Evolutionary conservation across 257 asterid species (phyloP).

Genomic region (Jasminum sambac): DNA sequence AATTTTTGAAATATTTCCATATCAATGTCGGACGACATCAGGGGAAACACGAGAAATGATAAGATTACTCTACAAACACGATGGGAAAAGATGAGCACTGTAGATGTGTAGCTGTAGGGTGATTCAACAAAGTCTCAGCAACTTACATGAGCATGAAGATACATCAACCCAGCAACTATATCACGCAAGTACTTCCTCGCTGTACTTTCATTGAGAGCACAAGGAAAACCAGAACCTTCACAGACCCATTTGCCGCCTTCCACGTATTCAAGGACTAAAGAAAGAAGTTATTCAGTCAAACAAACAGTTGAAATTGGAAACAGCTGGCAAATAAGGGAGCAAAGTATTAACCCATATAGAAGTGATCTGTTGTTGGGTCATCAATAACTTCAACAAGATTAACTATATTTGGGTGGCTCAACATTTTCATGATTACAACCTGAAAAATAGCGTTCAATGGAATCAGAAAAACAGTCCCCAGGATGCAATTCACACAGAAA

Average conservation of each 20-base stretch:
- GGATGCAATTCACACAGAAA: background rate
- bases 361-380: conserved; percentile 89
- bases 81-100: background rate
- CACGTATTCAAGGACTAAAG: conserved; percentile 90
- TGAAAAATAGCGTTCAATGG: conserved; percentile 31
- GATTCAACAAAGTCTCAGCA: background rate
- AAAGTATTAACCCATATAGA: conserved; percentile 80
- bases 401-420: conserved; percentile 96
- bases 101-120: background rate
- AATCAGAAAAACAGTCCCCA: conserved; percentile 9
- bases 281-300: conserved; percentile 21
- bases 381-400: conserved; percentile 92
- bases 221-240: conserved; percentile 76
- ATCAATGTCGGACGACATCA: background rate
- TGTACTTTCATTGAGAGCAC: conserved; percentile 70
- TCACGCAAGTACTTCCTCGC: conserved; percentile 83
- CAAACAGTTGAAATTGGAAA: conserved; percentile 18
- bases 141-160: conserved; percentile 97
- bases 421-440: conserved; percentile 89
- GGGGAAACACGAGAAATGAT: background rate
- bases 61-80: background rate
- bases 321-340: conserved; percentile 22
- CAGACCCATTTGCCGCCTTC: conserved; percentile 92
- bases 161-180: conserved; percentile 85
- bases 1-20: background rate